phyloP scores from a whole-genome alignment of 331 rosid species.

The Acacia concinna region DNA sequence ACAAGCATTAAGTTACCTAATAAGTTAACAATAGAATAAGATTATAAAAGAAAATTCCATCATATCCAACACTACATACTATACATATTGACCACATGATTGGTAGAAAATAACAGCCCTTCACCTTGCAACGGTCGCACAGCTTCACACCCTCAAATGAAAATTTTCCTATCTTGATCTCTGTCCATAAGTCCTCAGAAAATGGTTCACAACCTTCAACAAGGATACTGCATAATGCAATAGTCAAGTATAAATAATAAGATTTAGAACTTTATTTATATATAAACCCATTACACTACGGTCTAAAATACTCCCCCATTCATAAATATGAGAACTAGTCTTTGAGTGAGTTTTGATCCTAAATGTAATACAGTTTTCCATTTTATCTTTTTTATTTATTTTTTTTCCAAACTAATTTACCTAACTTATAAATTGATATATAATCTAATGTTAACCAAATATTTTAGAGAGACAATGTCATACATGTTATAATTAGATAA shows the following conservation, averaged over 20 bases:
- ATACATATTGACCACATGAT: not conserved
- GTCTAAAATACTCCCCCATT: not conserved
- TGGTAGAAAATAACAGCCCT: constrained; percentile 12
- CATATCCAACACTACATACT: not conserved
- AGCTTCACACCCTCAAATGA: constrained; percentile 80
- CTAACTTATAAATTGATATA: too few relatives aligned
- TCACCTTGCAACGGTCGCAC: constrained; percentile 90
- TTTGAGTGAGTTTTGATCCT: too few relatives aligned
- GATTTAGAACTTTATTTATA: constrained; percentile 1
- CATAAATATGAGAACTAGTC: too few relatives aligned
- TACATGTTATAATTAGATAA: too few relatives aligned
- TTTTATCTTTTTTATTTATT: too few relatives aligned
- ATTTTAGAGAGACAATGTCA: too few relatives aligned
- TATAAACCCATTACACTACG: constrained; percentile 8
- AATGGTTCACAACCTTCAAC: constrained; percentile 75
- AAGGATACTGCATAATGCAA: constrained; percentile 55
- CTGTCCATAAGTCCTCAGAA: constrained; percentile 87
- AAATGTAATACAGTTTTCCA: too few relatives aligned
- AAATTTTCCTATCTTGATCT: constrained; percentile 59
- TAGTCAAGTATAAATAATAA: constrained; percentile 19
- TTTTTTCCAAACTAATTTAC: too few relatives aligned
- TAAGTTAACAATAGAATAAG: not conserved
- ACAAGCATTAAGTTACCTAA: not conserved
- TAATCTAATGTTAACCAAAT: too few relatives aligned
- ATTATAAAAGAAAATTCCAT: not conserved